These are phyloP conservation scores for Clarireedia paspali DNA, from an alignment of 2,329 filamentous ascomycete species.

Conservation along the genomic window DNA sequence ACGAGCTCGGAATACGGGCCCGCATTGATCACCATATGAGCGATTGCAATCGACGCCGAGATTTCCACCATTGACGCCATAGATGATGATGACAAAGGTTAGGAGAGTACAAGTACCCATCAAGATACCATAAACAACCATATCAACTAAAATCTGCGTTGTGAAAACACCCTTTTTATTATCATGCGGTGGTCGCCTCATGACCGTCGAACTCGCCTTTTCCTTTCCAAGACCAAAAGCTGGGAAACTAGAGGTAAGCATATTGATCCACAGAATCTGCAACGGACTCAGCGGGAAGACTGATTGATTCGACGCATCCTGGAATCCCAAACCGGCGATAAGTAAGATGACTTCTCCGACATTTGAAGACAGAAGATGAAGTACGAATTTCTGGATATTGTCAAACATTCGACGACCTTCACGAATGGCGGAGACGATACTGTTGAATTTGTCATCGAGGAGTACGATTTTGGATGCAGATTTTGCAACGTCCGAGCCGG, in stretches of 20 bases:
- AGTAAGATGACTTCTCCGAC: slow-evolving; percentile 49
- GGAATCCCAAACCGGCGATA: slow-evolving; percentile 51
- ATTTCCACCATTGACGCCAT: slow-evolving; percentile 46
- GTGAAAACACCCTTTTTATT: slow-evolving; percentile 65
- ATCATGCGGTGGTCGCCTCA: slow-evolving; percentile 72
- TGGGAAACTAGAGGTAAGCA: slow-evolving; percentile 60
- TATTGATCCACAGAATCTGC: slow-evolving; percentile 57
- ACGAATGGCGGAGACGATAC: slow-evolving; percentile 43
- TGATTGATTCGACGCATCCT: slow-evolving; percentile 42
- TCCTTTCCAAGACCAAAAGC: slow-evolving; percentile 85
- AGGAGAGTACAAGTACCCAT: slow-evolving; percentile 64
- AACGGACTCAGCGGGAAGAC: slow-evolving; percentile 52
- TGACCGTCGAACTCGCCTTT: slow-evolving; percentile 65
- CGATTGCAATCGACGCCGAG: slow-evolving; percentile 57
- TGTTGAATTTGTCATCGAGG: slow-evolving; percentile 47
- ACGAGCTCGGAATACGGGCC: slow-evolving; percentile 61
- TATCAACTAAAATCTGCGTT: slow-evolving; percentile 70
- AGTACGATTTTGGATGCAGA: slow-evolving; percentile 48
- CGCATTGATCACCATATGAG: slow-evolving; percentile 44
- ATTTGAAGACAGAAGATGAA: slow-evolving; percentile 47
- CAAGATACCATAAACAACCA: slow-evolving; percentile 70
- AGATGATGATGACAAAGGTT: slow-evolving; percentile 57
- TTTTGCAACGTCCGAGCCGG: slow-evolving; percentile 58
- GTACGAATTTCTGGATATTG: slow-evolving; percentile 49
- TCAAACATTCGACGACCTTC: slow-evolving; percentile 46